phyloP scores from a whole-genome alignment of 2,329 filamentous ascomycete species.

The Seiridium cupressi region DNA sequence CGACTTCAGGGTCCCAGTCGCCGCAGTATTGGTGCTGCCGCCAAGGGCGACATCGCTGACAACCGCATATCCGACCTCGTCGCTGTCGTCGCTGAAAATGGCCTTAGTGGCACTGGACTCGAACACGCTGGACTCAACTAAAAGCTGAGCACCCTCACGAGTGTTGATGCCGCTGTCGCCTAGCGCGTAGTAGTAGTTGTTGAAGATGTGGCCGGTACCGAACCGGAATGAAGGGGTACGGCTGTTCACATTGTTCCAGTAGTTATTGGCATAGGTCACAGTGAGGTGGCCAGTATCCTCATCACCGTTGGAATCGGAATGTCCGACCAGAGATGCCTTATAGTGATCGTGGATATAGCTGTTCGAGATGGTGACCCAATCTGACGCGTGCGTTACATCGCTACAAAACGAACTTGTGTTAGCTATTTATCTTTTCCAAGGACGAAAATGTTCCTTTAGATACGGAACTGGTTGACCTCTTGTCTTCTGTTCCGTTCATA shows the following conservation, averaged over 20 bases:
- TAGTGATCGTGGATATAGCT: constrained; percentile 47
- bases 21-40: constrained; percentile 44
- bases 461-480: too few relatives aligned
- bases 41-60: constrained; percentile 42
- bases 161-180: constrained; percentile 50
- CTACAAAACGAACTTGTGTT: too few relatives aligned
- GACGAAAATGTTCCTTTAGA: too few relatives aligned
- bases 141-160: constrained; percentile 47
- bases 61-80: constrained; percentile 38
- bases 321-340: constrained; percentile 43
- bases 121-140: constrained; percentile 45
- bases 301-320: constrained; percentile 55
- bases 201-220: constrained; percentile 60
- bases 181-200: constrained; percentile 47
- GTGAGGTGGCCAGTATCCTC: constrained; percentile 62
- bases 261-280: constrained; percentile 67
- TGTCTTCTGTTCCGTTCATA: too few relatives aligned
- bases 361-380: constrained; percentile 55
- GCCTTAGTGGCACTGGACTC: constrained; percentile 19
- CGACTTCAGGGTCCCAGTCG: constrained; percentile 36
- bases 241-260: constrained; percentile 63
- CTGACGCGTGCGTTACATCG: constrained; percentile 61
- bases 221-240: constrained; percentile 64
- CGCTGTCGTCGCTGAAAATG: constrained; percentile 36
- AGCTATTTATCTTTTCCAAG: too few relatives aligned